These are phyloP conservation scores for Butyriboletus loyo DNA, from an alignment of 768 basidiomycete species.

Conservation along the genomic window DNA sequence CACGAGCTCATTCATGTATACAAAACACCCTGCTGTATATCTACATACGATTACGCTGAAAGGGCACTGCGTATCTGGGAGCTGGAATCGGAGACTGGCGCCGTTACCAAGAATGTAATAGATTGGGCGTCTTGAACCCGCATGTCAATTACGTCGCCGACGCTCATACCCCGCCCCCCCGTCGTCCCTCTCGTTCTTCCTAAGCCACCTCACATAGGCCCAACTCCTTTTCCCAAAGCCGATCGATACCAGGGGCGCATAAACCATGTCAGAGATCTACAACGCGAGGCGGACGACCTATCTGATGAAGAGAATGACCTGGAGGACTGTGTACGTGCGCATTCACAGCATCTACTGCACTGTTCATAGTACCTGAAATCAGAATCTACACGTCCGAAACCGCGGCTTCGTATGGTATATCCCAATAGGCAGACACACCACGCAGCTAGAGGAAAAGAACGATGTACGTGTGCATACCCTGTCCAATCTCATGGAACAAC, in stretches of 20 bases:
- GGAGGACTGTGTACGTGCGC: conserved; percentile 61
- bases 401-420: conserved; percentile 67
- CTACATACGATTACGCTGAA: no score
- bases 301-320: conserved; percentile 82
- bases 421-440: conserved; percentile 70
- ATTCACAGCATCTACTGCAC: not conserved
- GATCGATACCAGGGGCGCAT: conserved; percentile 54
- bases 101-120: not conserved
- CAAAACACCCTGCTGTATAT: not conserved
- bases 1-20: not conserved
- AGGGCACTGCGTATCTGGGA: not conserved
- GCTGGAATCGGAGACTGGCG: not conserved
- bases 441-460: conserved; percentile 81
- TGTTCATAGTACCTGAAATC: conserved; percentile 3
- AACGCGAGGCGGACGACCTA: conserved; percentile 77
- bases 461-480: conserved; percentile 48
- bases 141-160: conserved; percentile 64
- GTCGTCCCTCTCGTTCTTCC: conserved; percentile 67
- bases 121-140: not conserved
- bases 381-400: conserved; percentile 61
- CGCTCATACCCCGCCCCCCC: conserved; percentile 63
- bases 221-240: conserved; percentile 50
- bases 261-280: conserved; percentile 63
- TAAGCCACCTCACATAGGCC: conserved; percentile 61
- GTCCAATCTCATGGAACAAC: not conserved